Evolutionary conservation across 2,329 filamentous ascomycete genomes (phyloP).

Genomic region (Colletotrichum brevisporum): DNA sequence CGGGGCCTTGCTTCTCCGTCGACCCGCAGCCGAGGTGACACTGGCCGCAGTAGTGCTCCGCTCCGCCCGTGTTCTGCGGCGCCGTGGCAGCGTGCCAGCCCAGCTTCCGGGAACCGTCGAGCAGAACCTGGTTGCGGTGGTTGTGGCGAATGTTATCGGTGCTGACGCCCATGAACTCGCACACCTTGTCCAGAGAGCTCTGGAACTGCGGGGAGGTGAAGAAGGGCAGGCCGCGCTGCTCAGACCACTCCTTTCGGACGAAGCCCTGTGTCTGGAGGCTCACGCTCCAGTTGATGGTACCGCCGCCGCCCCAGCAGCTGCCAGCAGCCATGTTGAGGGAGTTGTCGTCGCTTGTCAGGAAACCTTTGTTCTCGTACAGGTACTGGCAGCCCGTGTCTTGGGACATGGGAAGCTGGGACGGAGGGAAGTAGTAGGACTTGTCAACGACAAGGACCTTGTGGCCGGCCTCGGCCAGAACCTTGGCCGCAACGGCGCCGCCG

Average conservation of each 20-base stretch:
- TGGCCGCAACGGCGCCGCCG: slow-evolving; percentile 85
- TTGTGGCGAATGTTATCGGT: slow-evolving; percentile 79
- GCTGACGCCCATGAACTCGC: slow-evolving; percentile 82
- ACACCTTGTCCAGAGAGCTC: slow-evolving; percentile 83
- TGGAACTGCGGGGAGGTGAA: slow-evolving; percentile 84
- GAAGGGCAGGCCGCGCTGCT: slow-evolving; percentile 74
- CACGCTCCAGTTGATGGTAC: slow-evolving; percentile 88
- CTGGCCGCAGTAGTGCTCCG: slow-evolving; percentile 80
- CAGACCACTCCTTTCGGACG: slow-evolving; percentile 87
- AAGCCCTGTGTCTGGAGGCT: slow-evolving; percentile 77
- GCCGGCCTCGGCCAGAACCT: slow-evolving; percentile 83
- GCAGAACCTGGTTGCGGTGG: slow-evolving; percentile 76
- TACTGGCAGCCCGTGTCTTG: slow-evolving; percentile 71
- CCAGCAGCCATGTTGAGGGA: slow-evolving; percentile 76
- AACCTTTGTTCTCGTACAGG: slow-evolving; percentile 79
- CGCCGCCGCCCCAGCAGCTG: slow-evolving; percentile 86
- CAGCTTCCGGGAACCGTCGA: slow-evolving; percentile 81
- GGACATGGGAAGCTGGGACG: slow-evolving; percentile 81
- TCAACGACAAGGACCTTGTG: slow-evolving; percentile 85
- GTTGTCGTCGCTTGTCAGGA: slow-evolving; percentile 68
- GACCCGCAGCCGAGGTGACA: slow-evolving; percentile 74
- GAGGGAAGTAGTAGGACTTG: slow-evolving; percentile 83
- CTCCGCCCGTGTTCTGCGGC: slow-evolving; percentile 84
- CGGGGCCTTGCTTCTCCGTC: slow-evolving; percentile 83
- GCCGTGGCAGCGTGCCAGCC: slow-evolving; percentile 79